phyloP scores from a whole-genome alignment of 352 stramenopile genomes.

The Phytophthora sansomeana region DNA sequence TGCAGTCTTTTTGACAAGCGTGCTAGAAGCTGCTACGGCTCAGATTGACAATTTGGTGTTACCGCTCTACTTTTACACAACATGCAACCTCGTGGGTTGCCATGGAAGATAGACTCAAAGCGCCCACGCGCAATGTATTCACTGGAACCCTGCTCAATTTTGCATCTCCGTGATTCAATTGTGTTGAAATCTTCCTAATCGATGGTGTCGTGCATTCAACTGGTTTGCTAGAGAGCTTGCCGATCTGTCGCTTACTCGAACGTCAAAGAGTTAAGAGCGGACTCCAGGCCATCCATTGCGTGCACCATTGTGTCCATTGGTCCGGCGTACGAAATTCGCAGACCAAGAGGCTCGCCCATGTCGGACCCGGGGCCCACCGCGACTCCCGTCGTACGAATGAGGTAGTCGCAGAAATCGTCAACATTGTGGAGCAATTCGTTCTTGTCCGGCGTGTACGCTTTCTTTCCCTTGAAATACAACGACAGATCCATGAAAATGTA shows the following conservation, averaged over 20 bases:
- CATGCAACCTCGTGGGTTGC: conserved; percentile 63
- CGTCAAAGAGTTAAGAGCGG: conserved; percentile 39
- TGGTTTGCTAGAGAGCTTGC: not conserved
- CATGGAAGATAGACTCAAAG: conserved; percentile 23
- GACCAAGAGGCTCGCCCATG: conserved; percentile 92
- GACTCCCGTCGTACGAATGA: conserved; percentile 92
- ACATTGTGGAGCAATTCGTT: conserved; percentile 46
- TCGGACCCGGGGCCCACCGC: conserved; percentile 96
- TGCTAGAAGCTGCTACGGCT: conserved; percentile 71
- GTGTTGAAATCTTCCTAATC: not conserved
- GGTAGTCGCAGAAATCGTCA: conserved; percentile 91
- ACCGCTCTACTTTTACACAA: conserved; percentile 69
- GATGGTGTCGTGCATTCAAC: not conserved
- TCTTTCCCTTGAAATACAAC: conserved; percentile 67
- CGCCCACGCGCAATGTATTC: not conserved
- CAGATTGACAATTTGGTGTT: conserved; percentile 90
- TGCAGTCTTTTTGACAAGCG: conserved; percentile 58
- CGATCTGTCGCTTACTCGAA: not conserved
- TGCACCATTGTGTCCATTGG: conserved; percentile 87
- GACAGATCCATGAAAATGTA: conserved; percentile 96
- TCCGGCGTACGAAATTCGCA: conserved; percentile 97
- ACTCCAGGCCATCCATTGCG: conserved; percentile 68
- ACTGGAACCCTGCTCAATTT: not conserved
- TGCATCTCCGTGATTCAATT: no score
- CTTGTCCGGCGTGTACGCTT: conserved; percentile 38